Evolutionary conservation across 2,329 filamentous ascomycete genomes (phyloP).

Genomic region (Claviceps pusilla): DNA sequence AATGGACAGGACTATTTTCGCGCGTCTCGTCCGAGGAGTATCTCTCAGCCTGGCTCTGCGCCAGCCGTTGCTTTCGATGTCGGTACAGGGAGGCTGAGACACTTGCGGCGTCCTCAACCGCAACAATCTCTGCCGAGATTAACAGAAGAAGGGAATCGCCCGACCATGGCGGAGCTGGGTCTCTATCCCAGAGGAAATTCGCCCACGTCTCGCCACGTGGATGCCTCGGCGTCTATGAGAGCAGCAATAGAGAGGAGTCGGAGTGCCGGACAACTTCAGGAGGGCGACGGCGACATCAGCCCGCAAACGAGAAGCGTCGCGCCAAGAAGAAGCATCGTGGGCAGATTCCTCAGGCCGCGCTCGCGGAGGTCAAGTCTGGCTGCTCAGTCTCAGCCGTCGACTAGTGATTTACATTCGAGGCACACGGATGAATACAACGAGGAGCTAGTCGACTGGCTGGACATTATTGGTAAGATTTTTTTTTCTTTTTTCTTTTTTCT

Average conservation of each 20-base stretch:
- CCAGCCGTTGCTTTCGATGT: conserved; percentile 9
- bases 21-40: conserved; percentile 18
- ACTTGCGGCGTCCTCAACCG: conserved; percentile 18
- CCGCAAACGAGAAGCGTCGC: conserved; percentile 1
- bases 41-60: conserved; percentile 20
- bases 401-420: conserved; percentile 7
- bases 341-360: conserved; percentile 2
- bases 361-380: not conserved
- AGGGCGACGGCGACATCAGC: not conserved
- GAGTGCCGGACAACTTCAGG: not conserved
- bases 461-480: conserved; percentile 21
- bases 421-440: conserved; percentile 22
- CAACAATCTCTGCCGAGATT: conserved; percentile 23
- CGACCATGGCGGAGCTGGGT: conserved; percentile 21
- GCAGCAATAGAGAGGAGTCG: not conserved
- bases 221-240: conserved; percentile 14
- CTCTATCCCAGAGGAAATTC: conserved; percentile 4
- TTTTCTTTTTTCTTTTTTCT: not conserved
- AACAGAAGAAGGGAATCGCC: conserved; percentile 23
- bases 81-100: conserved; percentile 10
- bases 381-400: not conserved
- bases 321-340: conserved; percentile 2
- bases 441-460: conserved; percentile 25
- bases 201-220: conserved; percentile 11
- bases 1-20: not conserved